Evolutionary conservation across 257 asterid genomes (phyloP).

Genomic region (Solanum medicagineum): DNA sequence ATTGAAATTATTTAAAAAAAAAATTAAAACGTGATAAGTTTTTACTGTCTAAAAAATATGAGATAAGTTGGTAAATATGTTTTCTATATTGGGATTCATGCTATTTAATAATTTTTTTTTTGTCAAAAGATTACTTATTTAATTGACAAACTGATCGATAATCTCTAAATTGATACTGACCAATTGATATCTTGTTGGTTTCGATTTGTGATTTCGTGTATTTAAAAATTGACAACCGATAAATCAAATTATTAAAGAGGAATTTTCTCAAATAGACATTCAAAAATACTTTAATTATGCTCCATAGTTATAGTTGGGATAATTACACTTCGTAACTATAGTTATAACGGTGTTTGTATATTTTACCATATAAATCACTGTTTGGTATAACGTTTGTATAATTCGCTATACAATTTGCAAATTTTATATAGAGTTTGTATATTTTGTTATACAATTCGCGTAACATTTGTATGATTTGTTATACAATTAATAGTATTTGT

Average conservation of each 20-base stretch:
- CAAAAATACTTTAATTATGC: too few species aligned
- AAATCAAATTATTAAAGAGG: not conserved
- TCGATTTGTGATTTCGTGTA: rapidly evolving
- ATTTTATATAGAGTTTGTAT: too few species aligned
- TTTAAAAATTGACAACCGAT: not conserved
- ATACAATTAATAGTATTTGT: too few species aligned
- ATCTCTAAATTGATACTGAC: not conserved
- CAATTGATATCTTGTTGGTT: not conserved
- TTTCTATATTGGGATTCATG: not conserved
- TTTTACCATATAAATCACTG: too few species aligned
- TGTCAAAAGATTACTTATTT: not conserved
- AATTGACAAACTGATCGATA: not conserved
- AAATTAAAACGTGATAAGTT: not conserved
- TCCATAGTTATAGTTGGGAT: too few species aligned
- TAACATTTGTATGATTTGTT: too few species aligned
- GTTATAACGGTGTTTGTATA: too few species aligned
- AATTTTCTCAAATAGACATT: too few species aligned
- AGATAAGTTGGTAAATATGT: not conserved
- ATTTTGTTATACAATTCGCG: too few species aligned
- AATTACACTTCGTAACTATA: too few species aligned
- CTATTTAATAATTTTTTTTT: rapidly evolving
- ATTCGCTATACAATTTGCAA: too few species aligned
- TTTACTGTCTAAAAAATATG: not conserved
- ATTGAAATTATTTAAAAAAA: not conserved
- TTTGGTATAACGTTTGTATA: too few species aligned